Percentiles rank a stretch among this genome's conserved stretches.
Conservation (phyloP, 2,329 filamentous ascomycete genomes). For the Tolypocladium sp. region DNA sequence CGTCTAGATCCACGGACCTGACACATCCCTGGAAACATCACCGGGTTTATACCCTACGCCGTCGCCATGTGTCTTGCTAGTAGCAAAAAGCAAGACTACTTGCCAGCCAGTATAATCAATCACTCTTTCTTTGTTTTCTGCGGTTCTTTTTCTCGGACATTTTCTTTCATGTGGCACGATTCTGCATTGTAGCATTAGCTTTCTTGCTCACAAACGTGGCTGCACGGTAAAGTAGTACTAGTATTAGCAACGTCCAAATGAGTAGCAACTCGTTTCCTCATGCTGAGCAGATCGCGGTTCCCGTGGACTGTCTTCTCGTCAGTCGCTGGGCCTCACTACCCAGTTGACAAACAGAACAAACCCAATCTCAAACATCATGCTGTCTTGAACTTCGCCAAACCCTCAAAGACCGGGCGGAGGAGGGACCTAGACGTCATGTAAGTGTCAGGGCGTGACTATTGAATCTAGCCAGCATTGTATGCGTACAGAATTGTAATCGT, state of each 20-base stretch:
- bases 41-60: neutral
- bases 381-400: neutral
- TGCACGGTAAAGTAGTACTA: neutral
- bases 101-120: neutral
- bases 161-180: neutral
- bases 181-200: neutral
- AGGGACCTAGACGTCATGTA: constrained; percentile 32
- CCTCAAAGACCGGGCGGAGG: constrained; percentile 45
- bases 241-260: neutral
- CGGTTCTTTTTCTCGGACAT: neutral
- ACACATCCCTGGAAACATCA: neutral
- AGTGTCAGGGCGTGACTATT: neutral
- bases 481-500: constrained; percentile 57
- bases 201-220: neutral
- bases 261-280: neutral
- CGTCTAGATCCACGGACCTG: neutral
- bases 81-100: neutral
- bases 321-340: neutral
- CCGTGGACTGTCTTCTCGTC: neutral
- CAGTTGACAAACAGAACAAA: constrained; percentile 1
- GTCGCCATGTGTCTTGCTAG: neutral
- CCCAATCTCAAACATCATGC: neutral
- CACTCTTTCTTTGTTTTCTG: neutral
- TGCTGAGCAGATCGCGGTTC: neutral
- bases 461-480: neutral